Conservation (phyloP, 768 basidiomycete genomes). For the Boletus sp. region DNA sequence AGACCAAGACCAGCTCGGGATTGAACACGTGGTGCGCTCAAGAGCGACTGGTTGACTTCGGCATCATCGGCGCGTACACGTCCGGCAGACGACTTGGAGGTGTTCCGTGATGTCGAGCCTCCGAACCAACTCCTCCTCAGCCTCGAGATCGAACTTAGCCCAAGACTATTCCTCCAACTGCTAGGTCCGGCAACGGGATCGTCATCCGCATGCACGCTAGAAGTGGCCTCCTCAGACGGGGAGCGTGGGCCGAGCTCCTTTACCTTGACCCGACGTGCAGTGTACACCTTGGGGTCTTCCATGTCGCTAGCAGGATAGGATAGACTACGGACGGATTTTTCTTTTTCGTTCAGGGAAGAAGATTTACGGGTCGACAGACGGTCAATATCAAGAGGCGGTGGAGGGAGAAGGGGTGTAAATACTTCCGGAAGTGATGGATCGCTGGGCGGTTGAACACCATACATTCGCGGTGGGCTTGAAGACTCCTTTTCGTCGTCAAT, state of each 20-base stretch:
- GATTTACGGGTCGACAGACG: conserved; percentile 24
- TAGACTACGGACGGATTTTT: conserved; percentile 33
- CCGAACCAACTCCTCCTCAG: conserved; percentile 62
- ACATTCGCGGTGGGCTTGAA: conserved; percentile 29
- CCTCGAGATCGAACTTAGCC: conserved; percentile 48
- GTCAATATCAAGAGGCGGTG: conserved; percentile 37
- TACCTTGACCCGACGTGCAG: conserved; percentile 41
- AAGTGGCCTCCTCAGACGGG: conserved; percentile 16
- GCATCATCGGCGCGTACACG: conserved; percentile 40
- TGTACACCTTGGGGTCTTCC: conserved; percentile 34
- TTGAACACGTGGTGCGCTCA: conserved; percentile 25
- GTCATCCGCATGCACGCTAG: conserved; percentile 11
- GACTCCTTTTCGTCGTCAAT: conserved; percentile 35
- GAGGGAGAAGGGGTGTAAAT: conserved; percentile 38
- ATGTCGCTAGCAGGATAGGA: conserved; percentile 34
- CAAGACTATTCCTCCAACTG: conserved; percentile 37
- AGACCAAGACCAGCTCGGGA: conserved; percentile 38
- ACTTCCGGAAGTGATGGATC: conserved; percentile 27
- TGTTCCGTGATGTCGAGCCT: conserved; percentile 30
- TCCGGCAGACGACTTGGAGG: conserved; percentile 30
- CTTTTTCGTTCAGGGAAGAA: conserved; percentile 31
- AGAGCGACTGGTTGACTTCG: conserved; percentile 44
- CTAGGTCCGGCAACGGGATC: conserved; percentile 28
- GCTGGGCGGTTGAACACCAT: conserved; percentile 20
- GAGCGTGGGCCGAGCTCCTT: conserved; percentile 31